Evolutionary conservation across 192 early-diverging fungal genomes (phyloP).

Genomic region (Bifiguratus adelaidae): DNA sequence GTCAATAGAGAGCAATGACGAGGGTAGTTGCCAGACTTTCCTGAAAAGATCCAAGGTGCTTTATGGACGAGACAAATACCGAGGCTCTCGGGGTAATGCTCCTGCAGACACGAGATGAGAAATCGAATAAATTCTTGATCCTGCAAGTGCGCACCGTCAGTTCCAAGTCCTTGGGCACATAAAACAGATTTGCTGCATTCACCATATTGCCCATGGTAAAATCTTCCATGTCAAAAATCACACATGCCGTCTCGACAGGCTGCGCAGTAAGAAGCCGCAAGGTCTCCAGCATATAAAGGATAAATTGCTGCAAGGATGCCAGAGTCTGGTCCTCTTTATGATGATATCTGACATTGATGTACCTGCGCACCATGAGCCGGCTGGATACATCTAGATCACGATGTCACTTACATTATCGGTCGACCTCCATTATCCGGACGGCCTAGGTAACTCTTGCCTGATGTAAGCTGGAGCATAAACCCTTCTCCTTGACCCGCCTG

Average conservation of each 20-base stretch:
- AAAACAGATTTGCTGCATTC: not conserved
- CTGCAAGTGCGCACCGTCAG: conserved; percentile 13
- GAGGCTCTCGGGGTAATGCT: conserved; percentile 86
- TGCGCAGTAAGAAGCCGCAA: conserved; percentile 49
- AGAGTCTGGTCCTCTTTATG: conserved; percentile 46
- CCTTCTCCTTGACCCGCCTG: conserved; percentile 18
- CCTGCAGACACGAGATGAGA: conserved; percentile 68
- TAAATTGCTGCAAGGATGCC: conserved; percentile 52
- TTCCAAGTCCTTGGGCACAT: not conserved
- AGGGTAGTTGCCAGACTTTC: conserved; percentile 14
- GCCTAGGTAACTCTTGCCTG: conserved; percentile 34
- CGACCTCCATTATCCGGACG: conserved; percentile 35
- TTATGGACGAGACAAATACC: conserved; percentile 74
- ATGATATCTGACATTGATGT: conserved; percentile 36
- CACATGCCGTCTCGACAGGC: conserved; percentile 59
- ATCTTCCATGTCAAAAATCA: conserved; percentile 75
- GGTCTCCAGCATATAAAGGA: conserved; percentile 67
- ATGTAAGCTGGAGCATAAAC: conserved; percentile 25
- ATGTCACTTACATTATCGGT: conserved; percentile 34
- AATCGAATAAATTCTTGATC: conserved; percentile 71
- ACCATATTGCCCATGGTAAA: conserved; percentile 65
- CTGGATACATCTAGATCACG: not conserved
- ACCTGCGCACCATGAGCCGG: conserved; percentile 14
- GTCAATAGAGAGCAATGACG: conserved; percentile 3
- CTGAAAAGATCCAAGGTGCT: conserved; percentile 83